Conservation (phyloP, 1,139 yeast genomes). For the Scheffersomyces cryptocercus region DNA sequence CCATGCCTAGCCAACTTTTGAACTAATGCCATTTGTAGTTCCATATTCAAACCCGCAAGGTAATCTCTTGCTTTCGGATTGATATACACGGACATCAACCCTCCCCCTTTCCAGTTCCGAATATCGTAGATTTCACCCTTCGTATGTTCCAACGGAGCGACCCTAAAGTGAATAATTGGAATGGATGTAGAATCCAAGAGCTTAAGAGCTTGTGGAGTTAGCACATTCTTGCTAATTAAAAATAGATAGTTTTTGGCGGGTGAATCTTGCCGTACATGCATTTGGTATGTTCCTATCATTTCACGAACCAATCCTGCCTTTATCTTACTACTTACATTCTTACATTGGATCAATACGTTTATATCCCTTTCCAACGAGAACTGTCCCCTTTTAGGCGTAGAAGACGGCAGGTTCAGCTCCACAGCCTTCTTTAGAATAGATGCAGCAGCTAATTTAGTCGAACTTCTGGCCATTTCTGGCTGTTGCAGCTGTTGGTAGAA, state of each 20-base stretch:
- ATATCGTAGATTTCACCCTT: slow-evolving; percentile 31
- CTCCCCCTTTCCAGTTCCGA: slow-evolving; percentile 47
- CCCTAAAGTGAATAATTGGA: slow-evolving; percentile 50
- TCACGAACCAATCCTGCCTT: slow-evolving; percentile 58
- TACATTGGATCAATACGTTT: slow-evolving; percentile 58
- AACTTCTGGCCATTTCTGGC: not conserved
- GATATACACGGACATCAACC: slow-evolving; percentile 41
- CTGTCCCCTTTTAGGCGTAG: not conserved
- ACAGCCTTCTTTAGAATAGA: not conserved
- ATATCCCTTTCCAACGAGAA: slow-evolving; percentile 29
- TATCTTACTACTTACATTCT: slow-evolving; percentile 46
- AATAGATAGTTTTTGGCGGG: not conserved
- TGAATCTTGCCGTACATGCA: slow-evolving; percentile 29
- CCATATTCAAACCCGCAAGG: slow-evolving; percentile 41
- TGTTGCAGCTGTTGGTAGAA: slow-evolving; percentile 19
- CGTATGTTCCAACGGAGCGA: slow-evolving; percentile 17
- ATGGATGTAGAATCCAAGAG: slow-evolving; percentile 55
- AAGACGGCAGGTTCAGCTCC: slow-evolving; percentile 4
- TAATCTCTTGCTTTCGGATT: slow-evolving; percentile 43
- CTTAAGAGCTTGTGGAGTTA: slow-evolving; percentile 59
- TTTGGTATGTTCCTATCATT: slow-evolving; percentile 55
- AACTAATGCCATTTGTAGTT: slow-evolving; percentile 23
- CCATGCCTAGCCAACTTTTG: not conserved
- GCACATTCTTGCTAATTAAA: slow-evolving; percentile 15
- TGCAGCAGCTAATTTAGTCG: not conserved